Evolutionary conservation across 1,139 yeast species (phyloP), one percentile per base, ranked within the genome.

Genomic region (Yamadazyma kanchanaburiensis): DNA sequence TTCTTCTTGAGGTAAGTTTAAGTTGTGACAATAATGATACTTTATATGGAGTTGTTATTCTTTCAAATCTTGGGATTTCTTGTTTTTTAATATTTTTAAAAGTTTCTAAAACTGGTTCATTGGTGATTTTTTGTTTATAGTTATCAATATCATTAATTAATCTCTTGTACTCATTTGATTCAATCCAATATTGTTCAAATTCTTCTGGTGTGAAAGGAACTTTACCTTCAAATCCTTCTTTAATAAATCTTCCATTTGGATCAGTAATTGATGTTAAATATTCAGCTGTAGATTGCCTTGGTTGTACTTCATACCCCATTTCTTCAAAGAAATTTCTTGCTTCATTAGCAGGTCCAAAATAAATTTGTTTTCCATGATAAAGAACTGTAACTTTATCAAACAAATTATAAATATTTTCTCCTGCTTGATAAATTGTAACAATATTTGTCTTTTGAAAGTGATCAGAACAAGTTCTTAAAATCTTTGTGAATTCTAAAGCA

Each of bases 261-360:
- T 74, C 77, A 15, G 85, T 78, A 21, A 79, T 66, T n/a, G 85
- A 70, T n/a, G 85, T 78, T 53, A 80, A 63, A 43, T 77, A 80
- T 45, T 79, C 85, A 9, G 81, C 76, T 13, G 84, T 75, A 4
- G 82, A 70, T 62, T 75, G 80, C 53, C 85, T 67, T 20, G 70
- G 55, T 23, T 82, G 84, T 45, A 79, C 74, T 26, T 59, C 49
- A 58, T 62, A 79, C 20, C 86, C 86, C 82, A 78, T 74, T 15
- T 60, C 55, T 46, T 66, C 71, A 47, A 79, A 79, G 48, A 69
- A 79, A 3, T 50, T 60, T 40, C 70, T 73, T 16, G 83, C 85
- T 33, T 63, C 55, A 13, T 47, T 51, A 14, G 74, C 70, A 5
- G 76, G 74, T 15, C 86, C 86, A 43, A 64, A 79, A 46, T 62